A percentile compares a stretch with the other conserved stretches of the same genome.
Evolutionary conservation across 2,329 filamentous ascomycete species (phyloP).

Genomic region (Botrytis pseudocinerea): DNA sequence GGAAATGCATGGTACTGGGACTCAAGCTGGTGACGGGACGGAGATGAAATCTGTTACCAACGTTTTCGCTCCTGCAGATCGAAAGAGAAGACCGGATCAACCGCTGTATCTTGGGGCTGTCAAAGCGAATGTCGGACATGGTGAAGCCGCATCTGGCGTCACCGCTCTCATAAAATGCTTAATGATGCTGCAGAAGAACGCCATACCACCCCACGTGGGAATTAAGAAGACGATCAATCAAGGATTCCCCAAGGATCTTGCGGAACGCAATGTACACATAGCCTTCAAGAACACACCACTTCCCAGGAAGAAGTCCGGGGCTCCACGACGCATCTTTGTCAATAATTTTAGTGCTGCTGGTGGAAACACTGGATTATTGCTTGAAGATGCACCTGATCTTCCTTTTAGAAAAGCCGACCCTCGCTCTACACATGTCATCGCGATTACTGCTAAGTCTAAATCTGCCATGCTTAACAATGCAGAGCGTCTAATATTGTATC

Average conservation of each 20-base stretch:
- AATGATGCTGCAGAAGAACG: constrained; percentile 39
- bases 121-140: constrained; percentile 43
- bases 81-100: constrained; percentile 34
- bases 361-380: constrained; percentile 39
- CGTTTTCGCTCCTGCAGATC: constrained; percentile 46
- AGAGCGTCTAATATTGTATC: constrained; percentile 32
- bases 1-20: constrained; percentile 89
- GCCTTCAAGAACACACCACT: constrained; percentile 30
- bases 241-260: constrained; percentile 41
- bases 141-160: constrained; percentile 41
- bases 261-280: constrained; percentile 40
- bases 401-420: constrained; percentile 42
- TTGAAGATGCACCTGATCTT: constrained; percentile 42
- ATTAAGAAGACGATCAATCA: constrained; percentile 42
- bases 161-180: constrained; percentile 42
- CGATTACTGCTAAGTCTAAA: constrained; percentile 50
- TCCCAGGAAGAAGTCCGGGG: neutral
- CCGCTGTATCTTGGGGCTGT: constrained; percentile 52
- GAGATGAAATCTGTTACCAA: constrained; percentile 79
- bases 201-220: constrained; percentile 39
- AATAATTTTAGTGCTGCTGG: constrained; percentile 50
- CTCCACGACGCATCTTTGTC: constrained; percentile 40
- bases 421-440: constrained; percentile 48
- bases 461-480: constrained; percentile 35
- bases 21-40: constrained; percentile 77